These are phyloP conservation scores for Puccinia triticina DNA, from an alignment of 1,284 basidiomycete genomes.

Conservation along the genomic window DNA sequence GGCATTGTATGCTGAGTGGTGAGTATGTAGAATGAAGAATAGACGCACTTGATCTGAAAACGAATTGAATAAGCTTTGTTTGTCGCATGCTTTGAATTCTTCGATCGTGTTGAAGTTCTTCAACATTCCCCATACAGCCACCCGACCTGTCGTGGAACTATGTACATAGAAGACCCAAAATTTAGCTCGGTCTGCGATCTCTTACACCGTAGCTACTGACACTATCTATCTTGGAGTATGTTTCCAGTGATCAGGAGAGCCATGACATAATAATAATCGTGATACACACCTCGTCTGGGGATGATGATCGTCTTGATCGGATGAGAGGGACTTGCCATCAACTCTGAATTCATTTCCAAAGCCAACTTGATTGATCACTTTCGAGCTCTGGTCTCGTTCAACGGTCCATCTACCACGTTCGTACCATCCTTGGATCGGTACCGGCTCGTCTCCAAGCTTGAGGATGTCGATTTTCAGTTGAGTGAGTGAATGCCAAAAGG, in stretches of 20 bases:
- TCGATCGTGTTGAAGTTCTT: slow-evolving; percentile 89
- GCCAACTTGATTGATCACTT: slow-evolving; percentile 63
- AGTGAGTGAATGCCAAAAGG: slow-evolving; percentile 90
- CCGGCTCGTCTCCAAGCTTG: slow-evolving; percentile 74
- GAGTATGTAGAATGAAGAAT: slow-evolving; percentile 31
- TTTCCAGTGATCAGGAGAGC: no score
- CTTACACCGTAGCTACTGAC: no score
- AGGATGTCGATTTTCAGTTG: slow-evolving; percentile 87
- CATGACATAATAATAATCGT: neutral
- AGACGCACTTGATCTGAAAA: slow-evolving; percentile 68
- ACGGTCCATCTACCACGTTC: slow-evolving; percentile 71
- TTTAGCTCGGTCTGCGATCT: neutral
- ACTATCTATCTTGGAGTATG: no score
- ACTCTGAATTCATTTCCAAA: slow-evolving; percentile 57
- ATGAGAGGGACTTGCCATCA: slow-evolving; percentile 57
- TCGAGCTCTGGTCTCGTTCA: slow-evolving; percentile 66
- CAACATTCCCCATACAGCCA: slow-evolving; percentile 68
- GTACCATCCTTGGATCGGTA: slow-evolving; percentile 72
- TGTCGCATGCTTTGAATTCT: slow-evolving; percentile 87
- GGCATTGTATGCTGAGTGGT: neutral
- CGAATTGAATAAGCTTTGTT: slow-evolving; percentile 77
- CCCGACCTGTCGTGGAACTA: slow-evolving; percentile 38
- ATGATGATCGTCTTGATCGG: neutral
- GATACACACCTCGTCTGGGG: slow-evolving; percentile 19
- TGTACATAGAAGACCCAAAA: neutral